These are phyloP conservation scores for Wickerhamomyces queroliae DNA, from an alignment of 805 yeast species.

Conservation along the genomic window DNA sequence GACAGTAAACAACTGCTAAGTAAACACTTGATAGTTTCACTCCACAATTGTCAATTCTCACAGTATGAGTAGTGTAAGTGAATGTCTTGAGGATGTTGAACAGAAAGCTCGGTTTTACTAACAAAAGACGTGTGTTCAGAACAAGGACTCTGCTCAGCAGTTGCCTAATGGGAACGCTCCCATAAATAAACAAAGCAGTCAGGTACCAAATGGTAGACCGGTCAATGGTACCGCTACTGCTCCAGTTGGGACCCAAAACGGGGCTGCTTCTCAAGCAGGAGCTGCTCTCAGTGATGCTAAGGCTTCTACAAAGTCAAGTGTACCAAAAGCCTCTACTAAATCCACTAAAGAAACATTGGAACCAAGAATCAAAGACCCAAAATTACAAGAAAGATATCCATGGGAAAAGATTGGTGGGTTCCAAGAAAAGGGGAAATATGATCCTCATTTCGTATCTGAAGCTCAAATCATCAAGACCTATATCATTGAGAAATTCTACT, in stretches of 20 bases:
- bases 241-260: too few relatives aligned
- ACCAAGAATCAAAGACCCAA: not conserved
- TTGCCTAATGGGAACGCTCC: conserved; percentile 3
- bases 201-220: not conserved
- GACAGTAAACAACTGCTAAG: not conserved
- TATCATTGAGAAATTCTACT: conserved; percentile 60
- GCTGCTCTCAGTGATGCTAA: not conserved
- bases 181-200: not conserved
- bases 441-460: conserved; percentile 17
- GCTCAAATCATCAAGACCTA: conserved; percentile 46
- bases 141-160: not conserved
- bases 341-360: not conserved
- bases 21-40: not conserved
- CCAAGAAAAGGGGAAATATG: conserved; percentile 19
- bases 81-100: not conserved
- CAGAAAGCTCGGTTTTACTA: not conserved
- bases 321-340: not conserved
- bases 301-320: not conserved
- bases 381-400: conserved; percentile 20
- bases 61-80: conserved; percentile 1
- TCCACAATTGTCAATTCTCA: not conserved
- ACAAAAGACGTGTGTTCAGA: not conserved
- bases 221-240: too few relatives aligned
- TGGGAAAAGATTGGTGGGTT: conserved; percentile 29
- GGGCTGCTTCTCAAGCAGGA: not conserved